Evolutionary conservation across 1,284 basidiomycete genomes (phyloP), one percentile per base, ranked within the genome.

Genomic region (Malassezia slooffiae): DNA sequence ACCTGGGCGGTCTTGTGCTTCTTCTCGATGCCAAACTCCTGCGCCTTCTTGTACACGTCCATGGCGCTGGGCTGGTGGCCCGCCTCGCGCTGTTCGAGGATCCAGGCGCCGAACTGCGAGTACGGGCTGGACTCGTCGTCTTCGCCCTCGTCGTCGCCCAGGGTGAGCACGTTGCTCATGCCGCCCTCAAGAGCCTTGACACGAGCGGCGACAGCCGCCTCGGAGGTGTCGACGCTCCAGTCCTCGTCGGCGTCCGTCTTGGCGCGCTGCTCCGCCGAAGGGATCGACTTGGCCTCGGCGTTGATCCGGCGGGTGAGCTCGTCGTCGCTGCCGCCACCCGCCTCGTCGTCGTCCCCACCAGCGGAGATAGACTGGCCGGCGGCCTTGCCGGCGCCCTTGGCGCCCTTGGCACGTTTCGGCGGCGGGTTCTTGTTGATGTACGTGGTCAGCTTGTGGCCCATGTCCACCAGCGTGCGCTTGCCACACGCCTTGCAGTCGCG

Each of bases 401-500:
- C 47, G n/a, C 66, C 66, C 54, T 69, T 69, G 38, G 50, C 56
- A 70, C 81, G 81, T 55, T 72, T 73, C 55, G 89, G 74, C 29
- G 76, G 91, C 34, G 93, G 93, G 72, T 99, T 97, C 76, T 93
- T 96, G 67, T 93, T 67, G 70, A 99, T 96, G 75, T 86, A 97
- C 3, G 90, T 90, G 34, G 83, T 83, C 49, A 99, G 78, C 74
- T 90, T 95, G 77, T 97, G 91, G 35, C 88, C 78, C 88, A 95
- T 96, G 72, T 97, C 89, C 54, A 97, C 79, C 38, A 76, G 79
- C 28, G 84, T 90, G 58, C 86, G 80, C 67, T 89, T 81, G 40
- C 91, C 91, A 64, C 91, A 99, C 4, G 91, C 93, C 74, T 97
- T 97, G 78, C 91, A 99, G 72, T 97, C 89, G 52, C 90, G 80